Percentiles rank a stretch among this genome's conserved stretches.
These are phyloP conservation scores for Plectosphaerella cucumerina DNA, from an alignment of 2,329 filamentous ascomycete species.

Conservation along the genomic window DNA sequence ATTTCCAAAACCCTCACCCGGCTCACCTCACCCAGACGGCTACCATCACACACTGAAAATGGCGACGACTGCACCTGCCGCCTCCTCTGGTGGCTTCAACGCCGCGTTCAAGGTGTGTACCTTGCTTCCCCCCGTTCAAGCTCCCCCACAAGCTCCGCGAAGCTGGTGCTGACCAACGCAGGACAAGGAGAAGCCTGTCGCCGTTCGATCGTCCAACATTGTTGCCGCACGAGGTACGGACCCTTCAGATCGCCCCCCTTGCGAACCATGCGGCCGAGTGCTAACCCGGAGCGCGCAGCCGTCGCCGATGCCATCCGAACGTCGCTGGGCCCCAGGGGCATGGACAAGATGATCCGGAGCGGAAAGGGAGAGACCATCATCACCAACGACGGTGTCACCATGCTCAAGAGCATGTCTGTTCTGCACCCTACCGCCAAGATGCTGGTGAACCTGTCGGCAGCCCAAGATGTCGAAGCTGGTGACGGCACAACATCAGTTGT, in stretches of 20 bases:
- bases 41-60: slow-evolving; percentile 25
- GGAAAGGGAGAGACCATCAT: slow-evolving; percentile 97
- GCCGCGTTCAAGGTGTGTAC: slow-evolving; percentile 52
- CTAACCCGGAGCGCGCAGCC: slow-evolving; percentile 47
- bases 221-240: slow-evolving; percentile 84
- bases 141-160: slow-evolving; percentile 18
- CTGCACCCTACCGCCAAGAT: slow-evolving; percentile 99
- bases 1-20: too few species aligned
- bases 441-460: slow-evolving; percentile 94
- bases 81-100: slow-evolving; percentile 37
- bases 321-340: slow-evolving; percentile 90
- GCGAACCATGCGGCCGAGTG: not conserved
- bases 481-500: slow-evolving; percentile 98
- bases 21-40: too few species aligned
- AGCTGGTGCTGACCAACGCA: slow-evolving; percentile 37
- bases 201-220: slow-evolving; percentile 94
- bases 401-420: slow-evolving; percentile 98
- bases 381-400: slow-evolving; percentile 98
- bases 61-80: slow-evolving; percentile 39
- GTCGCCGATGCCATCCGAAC: slow-evolving; percentile 97
- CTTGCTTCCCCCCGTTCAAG: slow-evolving; percentile 16
- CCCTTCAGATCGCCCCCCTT: not conserved
- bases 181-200: slow-evolving; percentile 98
- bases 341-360: slow-evolving; percentile 99
- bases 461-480: slow-evolving; percentile 96